Evolutionary conservation across 345 rosid species (phyloP).

Genomic region (Acer saccharum): DNA sequence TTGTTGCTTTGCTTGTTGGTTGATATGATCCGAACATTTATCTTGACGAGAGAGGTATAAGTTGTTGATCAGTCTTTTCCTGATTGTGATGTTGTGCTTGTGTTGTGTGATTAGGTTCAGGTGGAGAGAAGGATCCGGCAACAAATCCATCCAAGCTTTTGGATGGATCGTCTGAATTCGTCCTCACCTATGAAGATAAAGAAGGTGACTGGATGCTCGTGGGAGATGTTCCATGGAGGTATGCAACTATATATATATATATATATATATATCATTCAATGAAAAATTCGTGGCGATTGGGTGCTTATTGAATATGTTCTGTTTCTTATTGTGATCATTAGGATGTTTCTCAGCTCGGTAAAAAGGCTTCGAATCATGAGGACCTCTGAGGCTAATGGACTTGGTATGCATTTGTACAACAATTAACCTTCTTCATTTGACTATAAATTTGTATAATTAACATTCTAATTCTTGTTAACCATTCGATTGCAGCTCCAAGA

Average conservation of each 20-base stretch:
- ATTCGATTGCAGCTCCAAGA: conserved; percentile 60
- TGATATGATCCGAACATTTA: not conserved
- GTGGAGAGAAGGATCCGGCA: conserved; percentile 34
- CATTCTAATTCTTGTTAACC: conserved; percentile 11
- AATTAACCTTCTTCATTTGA: not conserved
- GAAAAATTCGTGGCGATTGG: no score
- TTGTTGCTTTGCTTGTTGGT: no score
- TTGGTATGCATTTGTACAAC: conserved; percentile 46
- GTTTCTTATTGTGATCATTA: conserved; percentile 25
- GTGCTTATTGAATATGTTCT: conserved; percentile 8
- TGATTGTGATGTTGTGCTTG: conserved; percentile 1
- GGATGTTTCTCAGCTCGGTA: conserved; percentile 81
- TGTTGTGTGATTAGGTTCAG: conserved; percentile 20
- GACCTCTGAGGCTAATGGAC: conserved; percentile 84
- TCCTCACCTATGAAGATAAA: conserved; percentile 89
- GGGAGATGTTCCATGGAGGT: conserved; percentile 99
- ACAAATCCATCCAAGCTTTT: conserved; percentile 58
- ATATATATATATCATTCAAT: no score
- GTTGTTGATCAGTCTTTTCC: not conserved
- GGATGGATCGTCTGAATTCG: conserved; percentile 81
- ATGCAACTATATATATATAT: conserved; percentile 17
- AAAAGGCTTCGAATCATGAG: conserved; percentile 91
- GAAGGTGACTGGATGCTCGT: conserved; percentile 99
- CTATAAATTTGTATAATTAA: not conserved
- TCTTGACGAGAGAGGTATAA: not conserved